A percentile compares a stretch with the other conserved stretches of the same genome.
Evolutionary conservation across 2,329 filamentous ascomycete genomes (phyloP).

Genomic region (Aspergillus fructus): DNA sequence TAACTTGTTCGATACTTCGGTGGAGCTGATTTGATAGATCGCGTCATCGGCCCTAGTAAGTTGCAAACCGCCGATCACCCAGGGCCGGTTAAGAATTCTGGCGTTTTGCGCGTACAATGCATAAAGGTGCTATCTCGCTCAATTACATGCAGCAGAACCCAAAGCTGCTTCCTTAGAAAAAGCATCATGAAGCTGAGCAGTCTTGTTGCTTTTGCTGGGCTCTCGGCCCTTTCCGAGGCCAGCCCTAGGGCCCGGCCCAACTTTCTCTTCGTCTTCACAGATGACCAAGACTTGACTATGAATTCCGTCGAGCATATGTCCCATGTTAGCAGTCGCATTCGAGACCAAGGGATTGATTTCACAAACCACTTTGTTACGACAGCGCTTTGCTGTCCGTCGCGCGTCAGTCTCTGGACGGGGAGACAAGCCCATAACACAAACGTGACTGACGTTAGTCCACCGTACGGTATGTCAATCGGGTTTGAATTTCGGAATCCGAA

Average conservation of each 20-base stretch:
- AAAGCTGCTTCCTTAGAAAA: background rate
- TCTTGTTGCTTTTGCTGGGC: background rate
- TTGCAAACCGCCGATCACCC: background rate
- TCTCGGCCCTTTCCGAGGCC: background rate
- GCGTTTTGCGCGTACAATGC: background rate
- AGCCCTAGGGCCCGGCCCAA: constrained; percentile 43
- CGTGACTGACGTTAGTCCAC: constrained; percentile 51
- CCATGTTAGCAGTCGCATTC: background rate
- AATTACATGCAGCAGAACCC: background rate
- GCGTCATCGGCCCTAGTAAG: constrained; percentile 4
- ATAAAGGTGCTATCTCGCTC: background rate
- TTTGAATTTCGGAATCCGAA: background rate
- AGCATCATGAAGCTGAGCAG: constrained; percentile 1
- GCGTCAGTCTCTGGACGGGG: constrained; percentile 64
- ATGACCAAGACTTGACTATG: constrained; percentile 59
- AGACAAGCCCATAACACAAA: constrained; percentile 68
- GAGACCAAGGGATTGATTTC: constrained; percentile 57
- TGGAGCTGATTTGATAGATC: background rate
- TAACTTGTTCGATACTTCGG: background rate
- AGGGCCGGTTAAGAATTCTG: background rate
- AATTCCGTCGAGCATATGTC: constrained; percentile 55
- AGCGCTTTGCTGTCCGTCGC: constrained; percentile 64
- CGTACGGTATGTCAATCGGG: constrained; percentile 20
- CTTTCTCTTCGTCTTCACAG: constrained; percentile 66
- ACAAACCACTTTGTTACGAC: constrained; percentile 61